phyloP scores from a whole-genome alignment of 2,329 filamentous ascomycete genomes.

The Verruconis gallopava region DNA sequence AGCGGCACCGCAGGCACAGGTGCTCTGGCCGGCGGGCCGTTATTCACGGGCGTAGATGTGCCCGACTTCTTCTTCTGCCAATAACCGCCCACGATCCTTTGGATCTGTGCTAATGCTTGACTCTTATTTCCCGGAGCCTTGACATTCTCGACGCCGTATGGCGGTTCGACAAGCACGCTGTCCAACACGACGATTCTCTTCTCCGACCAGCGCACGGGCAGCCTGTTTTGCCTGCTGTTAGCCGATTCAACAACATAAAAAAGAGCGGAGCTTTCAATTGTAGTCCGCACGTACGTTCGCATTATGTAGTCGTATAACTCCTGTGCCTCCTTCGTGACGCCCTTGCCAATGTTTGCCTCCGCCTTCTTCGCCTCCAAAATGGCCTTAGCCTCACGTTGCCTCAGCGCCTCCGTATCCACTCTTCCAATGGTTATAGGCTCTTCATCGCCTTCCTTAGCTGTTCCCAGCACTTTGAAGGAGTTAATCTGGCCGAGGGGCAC shows the following conservation, averaged over 20 bases:
- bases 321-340: slow-evolving; percentile 48
- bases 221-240: too few species aligned
- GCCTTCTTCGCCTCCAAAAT: slow-evolving; percentile 43
- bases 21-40: not conserved
- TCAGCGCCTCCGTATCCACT: slow-evolving; percentile 42
- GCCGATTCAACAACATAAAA: not conserved
- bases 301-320: slow-evolving; percentile 50
- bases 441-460: slow-evolving; percentile 23
- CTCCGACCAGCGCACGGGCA: slow-evolving; percentile 47
- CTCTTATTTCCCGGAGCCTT: slow-evolving; percentile 30
- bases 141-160: slow-evolving; percentile 46
- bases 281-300: slow-evolving; percentile 33
- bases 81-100: slow-evolving; percentile 32
- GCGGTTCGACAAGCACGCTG: slow-evolving; percentile 43
- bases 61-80: slow-evolving; percentile 28
- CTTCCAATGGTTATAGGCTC: slow-evolving; percentile 37
- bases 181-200: slow-evolving; percentile 48
- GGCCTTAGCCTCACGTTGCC: slow-evolving; percentile 41
- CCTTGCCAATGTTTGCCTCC: slow-evolving; percentile 46
- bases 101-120: slow-evolving; percentile 28
- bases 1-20: not conserved
- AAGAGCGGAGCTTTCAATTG: not conserved
- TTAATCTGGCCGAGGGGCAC: slow-evolving; percentile 46
- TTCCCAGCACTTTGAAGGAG: slow-evolving; percentile 21
- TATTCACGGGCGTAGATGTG: not conserved